These are phyloP conservation scores for Podospora pseudoanserina DNA, from an alignment of 495 filamentous ascomycete species.

Conservation along the genomic window DNA sequence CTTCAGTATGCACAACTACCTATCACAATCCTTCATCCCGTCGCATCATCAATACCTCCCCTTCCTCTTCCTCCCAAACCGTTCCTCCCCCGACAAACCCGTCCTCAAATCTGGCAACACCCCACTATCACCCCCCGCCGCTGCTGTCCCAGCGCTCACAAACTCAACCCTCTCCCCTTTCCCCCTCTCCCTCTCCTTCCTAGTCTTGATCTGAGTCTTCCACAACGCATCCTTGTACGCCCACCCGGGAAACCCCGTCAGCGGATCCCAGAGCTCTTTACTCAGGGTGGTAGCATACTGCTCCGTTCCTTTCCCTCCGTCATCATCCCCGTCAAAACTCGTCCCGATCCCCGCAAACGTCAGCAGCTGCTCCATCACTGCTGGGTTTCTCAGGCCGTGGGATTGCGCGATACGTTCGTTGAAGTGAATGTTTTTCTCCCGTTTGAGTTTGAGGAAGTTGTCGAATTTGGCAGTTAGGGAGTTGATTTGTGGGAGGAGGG, in stretches of 20 bases:
- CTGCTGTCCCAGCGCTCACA: conserved; percentile 38
- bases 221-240: conserved; percentile 72
- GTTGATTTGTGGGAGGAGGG: conserved; percentile 36
- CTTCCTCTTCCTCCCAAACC: conserved; percentile 45
- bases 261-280: conserved; percentile 62
- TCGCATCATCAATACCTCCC: conserved; percentile 41
- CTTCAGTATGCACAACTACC: too few relatives aligned
- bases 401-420: conserved; percentile 74
- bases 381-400: conserved; percentile 74
- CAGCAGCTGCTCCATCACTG: conserved; percentile 72
- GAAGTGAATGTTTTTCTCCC: conserved; percentile 79
- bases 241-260: conserved; percentile 56
- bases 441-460: conserved; percentile 79
- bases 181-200: conserved; percentile 55
- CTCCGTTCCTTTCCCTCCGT: conserved; percentile 16
- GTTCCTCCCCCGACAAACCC: conserved; percentile 27
- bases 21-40: neutral
- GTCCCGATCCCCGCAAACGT: conserved; percentile 69
- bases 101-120: neutral
- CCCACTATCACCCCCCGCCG: neutral
- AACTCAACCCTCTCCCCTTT: conserved; percentile 70
- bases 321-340: neutral
- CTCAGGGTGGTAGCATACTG: conserved; percentile 77
- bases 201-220: conserved; percentile 58
- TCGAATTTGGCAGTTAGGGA: conserved; percentile 68